phyloP scores from a whole-genome alignment of 2,329 filamentous ascomycete genomes.

The Plectosphaerella cucumerina region DNA sequence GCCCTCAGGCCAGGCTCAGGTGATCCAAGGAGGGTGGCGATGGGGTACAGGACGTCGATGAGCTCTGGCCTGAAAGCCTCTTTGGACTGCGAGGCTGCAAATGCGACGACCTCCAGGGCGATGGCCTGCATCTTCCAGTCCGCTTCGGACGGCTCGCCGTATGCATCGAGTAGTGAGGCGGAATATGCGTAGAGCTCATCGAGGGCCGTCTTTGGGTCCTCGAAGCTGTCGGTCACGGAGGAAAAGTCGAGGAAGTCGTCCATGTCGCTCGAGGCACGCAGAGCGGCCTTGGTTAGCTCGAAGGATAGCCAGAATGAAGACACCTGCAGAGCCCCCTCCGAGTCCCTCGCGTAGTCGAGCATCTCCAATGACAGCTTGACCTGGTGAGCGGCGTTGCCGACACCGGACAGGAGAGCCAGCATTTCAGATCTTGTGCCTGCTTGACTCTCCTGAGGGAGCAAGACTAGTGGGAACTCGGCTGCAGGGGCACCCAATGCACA shows the following conservation, averaged over 20 bases:
- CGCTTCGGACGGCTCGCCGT: constrained; percentile 39
- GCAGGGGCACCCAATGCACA: constrained; percentile 11
- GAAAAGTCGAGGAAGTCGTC: constrained; percentile 64
- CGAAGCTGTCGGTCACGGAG: constrained; percentile 27
- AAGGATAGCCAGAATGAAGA: constrained; percentile 79
- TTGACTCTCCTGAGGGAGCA: constrained; percentile 64
- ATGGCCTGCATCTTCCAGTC: constrained; percentile 77
- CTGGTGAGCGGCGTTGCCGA: constrained; percentile 55
- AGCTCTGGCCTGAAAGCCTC: constrained; percentile 75
- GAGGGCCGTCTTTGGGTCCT: constrained; percentile 43
- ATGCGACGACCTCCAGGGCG: constrained; percentile 74
- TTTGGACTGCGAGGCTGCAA: constrained; percentile 65
- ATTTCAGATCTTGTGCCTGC: constrained; percentile 55
- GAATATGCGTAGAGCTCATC: constrained; percentile 69
- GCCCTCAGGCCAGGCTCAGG: constrained; percentile 61
- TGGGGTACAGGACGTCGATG: constrained; percentile 85
- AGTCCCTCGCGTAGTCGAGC: constrained; percentile 57
- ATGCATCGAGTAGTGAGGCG: constrained; percentile 54
- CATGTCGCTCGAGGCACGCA: constrained; percentile 47
- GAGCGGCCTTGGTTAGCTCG: constrained; percentile 60
- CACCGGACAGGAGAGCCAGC: constrained; percentile 48
- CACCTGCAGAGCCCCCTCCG: constrained; percentile 54
- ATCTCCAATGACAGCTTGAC: constrained; percentile 61
- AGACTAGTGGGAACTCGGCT: constrained; percentile 51
- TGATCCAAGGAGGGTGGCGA: constrained; percentile 84